Base-by-base conservation (phyloP, 768 basidiomycete genomes). In the Rhodotorula babjevae region DNA sequence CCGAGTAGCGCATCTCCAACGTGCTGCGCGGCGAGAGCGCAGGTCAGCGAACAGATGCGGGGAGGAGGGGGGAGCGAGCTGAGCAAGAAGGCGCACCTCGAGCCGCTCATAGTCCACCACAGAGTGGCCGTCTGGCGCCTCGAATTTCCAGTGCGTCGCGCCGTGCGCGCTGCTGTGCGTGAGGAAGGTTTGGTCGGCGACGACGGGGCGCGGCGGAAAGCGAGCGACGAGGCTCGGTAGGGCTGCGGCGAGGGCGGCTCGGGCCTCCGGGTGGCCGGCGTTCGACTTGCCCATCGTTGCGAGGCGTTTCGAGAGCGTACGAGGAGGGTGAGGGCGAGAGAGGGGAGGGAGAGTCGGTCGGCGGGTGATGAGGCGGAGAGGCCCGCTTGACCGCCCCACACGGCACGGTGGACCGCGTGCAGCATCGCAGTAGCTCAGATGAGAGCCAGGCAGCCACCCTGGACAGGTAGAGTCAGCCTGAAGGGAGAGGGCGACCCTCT, bases 1-100 rank as follows among this genome's bases (percentile, higher is more conserved):
- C 66, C 66, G 4, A 72, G 61, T 1, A 72, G 19, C 9, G 71
- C 71, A 21, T 72, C 71, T 16, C 71, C 71, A 33, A 72, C 62
- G 36, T 68, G 66, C 62, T 71, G 33, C 16, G 0, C 0, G 6
- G n/a, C 8, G 12, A 11, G 5, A 31, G 23, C 27, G 29, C 21
- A 4, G 14, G 57, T 25, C 44, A 36, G 36, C 36, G 36, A 16
- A 27, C n/a, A 23, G 31, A 25, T 40, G 21, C 7, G 33, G 18
- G 33, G 25, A 5, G 12, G 33, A 33, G 25, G 8, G 0, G 8
- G 0, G n/a, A n/a, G 1, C 19, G 14, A 64, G 55, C 31, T 56
- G 5, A 58, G 16, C 1, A 12, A 44, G 31, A 11, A 29, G 4
- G 19, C 57, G 52, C 47, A 71, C 69, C 69, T 72, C 71, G n/a